phyloP scores from a whole-genome alignment of 2,329 filamentous ascomycete species.

The Diaporthe sp. region DNA sequence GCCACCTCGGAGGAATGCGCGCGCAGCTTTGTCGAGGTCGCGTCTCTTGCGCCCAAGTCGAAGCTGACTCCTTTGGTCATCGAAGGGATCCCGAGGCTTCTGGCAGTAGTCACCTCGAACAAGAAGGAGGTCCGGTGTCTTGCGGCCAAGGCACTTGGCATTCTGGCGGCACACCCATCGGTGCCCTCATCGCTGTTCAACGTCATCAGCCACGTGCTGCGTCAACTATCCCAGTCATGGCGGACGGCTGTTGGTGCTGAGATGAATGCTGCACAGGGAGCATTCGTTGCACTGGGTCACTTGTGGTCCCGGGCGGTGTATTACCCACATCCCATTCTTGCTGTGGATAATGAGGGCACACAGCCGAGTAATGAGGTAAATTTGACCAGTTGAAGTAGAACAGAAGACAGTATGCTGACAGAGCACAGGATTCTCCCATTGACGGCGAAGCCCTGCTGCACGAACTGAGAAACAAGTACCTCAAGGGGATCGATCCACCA shows the following conservation, averaged over 20 bases:
- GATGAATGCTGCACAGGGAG: slow-evolving; percentile 58
- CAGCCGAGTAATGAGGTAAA: neutral
- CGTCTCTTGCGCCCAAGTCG: slow-evolving; percentile 55
- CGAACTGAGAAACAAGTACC: slow-evolving; percentile 11
- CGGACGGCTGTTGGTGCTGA: slow-evolving; percentile 56
- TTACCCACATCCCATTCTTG: slow-evolving; percentile 44
- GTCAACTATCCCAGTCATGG: slow-evolving; percentile 67
- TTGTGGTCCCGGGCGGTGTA: slow-evolving; percentile 56
- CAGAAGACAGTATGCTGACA: slow-evolving; percentile 26
- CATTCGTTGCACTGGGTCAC: slow-evolving; percentile 56
- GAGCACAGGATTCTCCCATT: neutral
- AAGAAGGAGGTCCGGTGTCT: slow-evolving; percentile 74
- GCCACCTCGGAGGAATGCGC: slow-evolving; percentile 58
- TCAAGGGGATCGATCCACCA: neutral
- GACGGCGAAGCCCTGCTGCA: neutral
- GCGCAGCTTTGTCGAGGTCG: slow-evolving; percentile 64
- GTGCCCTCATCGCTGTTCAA: slow-evolving; percentile 28
- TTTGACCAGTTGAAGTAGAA: neutral
- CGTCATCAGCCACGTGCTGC: slow-evolving; percentile 50
- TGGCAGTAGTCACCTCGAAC: slow-evolving; percentile 75
- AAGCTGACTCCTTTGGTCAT: slow-evolving; percentile 49
- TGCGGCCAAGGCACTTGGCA: slow-evolving; percentile 78
- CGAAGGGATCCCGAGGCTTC: slow-evolving; percentile 61
- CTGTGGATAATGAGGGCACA: neutral
- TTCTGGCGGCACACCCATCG: slow-evolving; percentile 75